Evolutionary conservation across 1,284 basidiomycete species (phyloP).

Genomic region (Meira nashicola): DNA sequence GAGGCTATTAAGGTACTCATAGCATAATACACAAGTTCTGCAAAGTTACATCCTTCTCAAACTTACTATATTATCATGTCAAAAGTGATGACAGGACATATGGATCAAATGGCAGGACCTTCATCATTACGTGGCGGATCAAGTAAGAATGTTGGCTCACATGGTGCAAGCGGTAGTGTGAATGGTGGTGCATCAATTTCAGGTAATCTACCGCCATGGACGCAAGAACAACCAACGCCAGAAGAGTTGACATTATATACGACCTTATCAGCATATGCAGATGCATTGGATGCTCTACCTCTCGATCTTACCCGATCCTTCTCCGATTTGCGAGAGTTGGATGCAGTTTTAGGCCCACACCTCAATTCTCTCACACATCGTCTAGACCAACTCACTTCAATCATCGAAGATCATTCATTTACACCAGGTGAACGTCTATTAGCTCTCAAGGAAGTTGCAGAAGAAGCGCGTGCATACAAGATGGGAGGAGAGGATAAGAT

Average conservation of each 20-base stretch:
- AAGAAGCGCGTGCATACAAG: constrained; percentile 84
- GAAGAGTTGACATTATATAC: constrained; percentile 27
- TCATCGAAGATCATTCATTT: constrained; percentile 60
- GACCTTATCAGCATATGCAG: constrained; percentile 55
- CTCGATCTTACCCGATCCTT: constrained; percentile 89
- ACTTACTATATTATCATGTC: too few relatives aligned
- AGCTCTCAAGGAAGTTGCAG: constrained; percentile 84
- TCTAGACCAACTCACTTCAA: constrained; percentile 37
- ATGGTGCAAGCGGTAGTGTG: too few relatives aligned
- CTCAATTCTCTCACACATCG: constrained; percentile 43
- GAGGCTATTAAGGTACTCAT: too few relatives aligned
- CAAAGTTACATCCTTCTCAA: too few relatives aligned
- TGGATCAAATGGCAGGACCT: too few relatives aligned
- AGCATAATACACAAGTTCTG: too few relatives aligned
- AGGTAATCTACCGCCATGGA: background rate
- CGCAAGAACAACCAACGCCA: constrained; percentile 8
- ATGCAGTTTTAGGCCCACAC: constrained; percentile 76
- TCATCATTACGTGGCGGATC: too few relatives aligned
- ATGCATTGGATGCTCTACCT: constrained; percentile 88
- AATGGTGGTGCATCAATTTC: too few relatives aligned
- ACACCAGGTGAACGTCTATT: constrained; percentile 75
- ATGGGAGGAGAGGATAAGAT: constrained; percentile 98
- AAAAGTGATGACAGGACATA: too few relatives aligned
- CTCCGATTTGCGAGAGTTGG: constrained; percentile 92
- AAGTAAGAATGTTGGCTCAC: too few relatives aligned